Conservation (phyloP, 2,329 filamentous ascomycete species). For the Claviceps lovelessii region DNA sequence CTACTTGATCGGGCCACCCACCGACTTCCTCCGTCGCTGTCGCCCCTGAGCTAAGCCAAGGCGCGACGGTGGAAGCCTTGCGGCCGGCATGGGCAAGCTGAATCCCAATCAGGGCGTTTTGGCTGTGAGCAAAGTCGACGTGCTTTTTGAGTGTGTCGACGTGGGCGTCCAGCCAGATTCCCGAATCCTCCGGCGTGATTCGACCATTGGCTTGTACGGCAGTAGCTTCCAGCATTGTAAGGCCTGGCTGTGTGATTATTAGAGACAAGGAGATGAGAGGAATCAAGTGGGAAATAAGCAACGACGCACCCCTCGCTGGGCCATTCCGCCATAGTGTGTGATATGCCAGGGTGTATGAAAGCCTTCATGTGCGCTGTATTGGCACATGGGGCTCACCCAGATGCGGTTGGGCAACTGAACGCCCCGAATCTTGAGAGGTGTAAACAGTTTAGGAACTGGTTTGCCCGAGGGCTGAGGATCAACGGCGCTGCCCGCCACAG, state of each 20-base stretch:
- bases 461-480: not conserved
- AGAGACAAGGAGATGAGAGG: not conserved
- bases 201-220: constrained; percentile 61
- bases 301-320: not conserved
- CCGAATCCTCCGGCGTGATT: constrained; percentile 66
- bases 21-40: constrained; percentile 37
- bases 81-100: constrained; percentile 72
- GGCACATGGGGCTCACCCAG: not conserved
- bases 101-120: constrained; percentile 61
- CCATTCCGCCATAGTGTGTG: constrained; percentile 28
- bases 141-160: constrained; percentile 56
- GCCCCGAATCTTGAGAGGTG: not conserved
- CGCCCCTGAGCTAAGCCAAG: constrained; percentile 43
- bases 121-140: constrained; percentile 66
- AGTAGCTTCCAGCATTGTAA: constrained; percentile 68
- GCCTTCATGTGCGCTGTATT: constrained; percentile 1
- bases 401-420: not conserved
- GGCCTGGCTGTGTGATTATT: constrained; percentile 31
- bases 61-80: constrained; percentile 46
- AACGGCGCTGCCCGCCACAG: constrained; percentile 23
- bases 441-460: not conserved
- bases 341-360: constrained; percentile 1
- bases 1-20: constrained; percentile 44
- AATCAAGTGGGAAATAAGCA: not conserved
- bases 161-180: constrained; percentile 76